These are phyloP conservation scores for Boletus patriciae DNA, from an alignment of 768 basidiomycete genomes.

Conservation along the genomic window DNA sequence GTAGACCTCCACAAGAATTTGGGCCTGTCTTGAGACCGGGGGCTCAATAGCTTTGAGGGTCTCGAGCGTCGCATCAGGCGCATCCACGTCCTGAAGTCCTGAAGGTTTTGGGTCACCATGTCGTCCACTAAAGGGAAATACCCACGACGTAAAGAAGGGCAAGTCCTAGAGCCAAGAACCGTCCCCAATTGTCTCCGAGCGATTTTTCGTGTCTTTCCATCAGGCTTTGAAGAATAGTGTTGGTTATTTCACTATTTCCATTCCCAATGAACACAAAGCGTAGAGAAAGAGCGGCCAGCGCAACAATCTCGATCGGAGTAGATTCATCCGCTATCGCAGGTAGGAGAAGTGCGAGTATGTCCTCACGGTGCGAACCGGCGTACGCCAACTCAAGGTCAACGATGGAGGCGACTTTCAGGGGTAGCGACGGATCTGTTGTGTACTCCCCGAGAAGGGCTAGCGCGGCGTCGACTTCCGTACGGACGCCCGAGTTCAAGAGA, in stretches of 20 bases:
- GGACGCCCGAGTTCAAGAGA: constrained; percentile 83
- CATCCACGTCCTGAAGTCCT: constrained; percentile 94
- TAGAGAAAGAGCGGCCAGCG: constrained; percentile 81
- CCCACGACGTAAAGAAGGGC: constrained; percentile 79
- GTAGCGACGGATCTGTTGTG: constrained; percentile 80
- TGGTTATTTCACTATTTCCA: constrained; percentile 89
- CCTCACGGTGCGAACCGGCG: constrained; percentile 88
- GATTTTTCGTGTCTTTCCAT: constrained; percentile 80
- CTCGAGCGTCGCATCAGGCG: constrained; percentile 90
- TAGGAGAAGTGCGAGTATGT: constrained; percentile 73
- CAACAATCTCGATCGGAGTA: constrained; percentile 84
- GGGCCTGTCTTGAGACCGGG: constrained; percentile 86
- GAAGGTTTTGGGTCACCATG: constrained; percentile 10
- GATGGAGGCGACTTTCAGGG: constrained; percentile 84
- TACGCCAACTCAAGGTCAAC: constrained; percentile 94
- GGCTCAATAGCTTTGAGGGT: constrained; percentile 93
- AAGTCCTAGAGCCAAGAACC: constrained; percentile 86
- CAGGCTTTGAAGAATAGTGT: constrained; percentile 84
- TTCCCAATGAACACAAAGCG: constrained; percentile 97
- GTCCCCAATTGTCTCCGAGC: constrained; percentile 90
- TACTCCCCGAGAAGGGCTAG: constrained; percentile 89
- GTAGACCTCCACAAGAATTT: constrained; percentile 90
- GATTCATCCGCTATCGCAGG: constrained; percentile 81
- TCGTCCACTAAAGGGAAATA: background rate
- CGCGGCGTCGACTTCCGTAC: constrained; percentile 91